These are phyloP conservation scores for Rugonectria rugulosa DNA, from an alignment of 2,329 filamentous ascomycete genomes.

Conservation along the genomic window DNA sequence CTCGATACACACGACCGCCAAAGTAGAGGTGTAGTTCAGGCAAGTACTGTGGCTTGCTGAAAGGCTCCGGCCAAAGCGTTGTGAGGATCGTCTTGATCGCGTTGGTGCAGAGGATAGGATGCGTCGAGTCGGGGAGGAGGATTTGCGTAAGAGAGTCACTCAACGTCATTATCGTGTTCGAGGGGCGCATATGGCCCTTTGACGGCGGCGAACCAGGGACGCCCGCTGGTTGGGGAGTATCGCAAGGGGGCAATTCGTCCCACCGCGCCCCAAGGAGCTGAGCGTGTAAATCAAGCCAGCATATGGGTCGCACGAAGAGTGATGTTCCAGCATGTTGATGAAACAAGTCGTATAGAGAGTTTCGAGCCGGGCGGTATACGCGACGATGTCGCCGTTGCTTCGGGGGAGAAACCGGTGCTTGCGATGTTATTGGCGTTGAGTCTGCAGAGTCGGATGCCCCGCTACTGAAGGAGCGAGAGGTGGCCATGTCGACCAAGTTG, in stretches of 20 bases:
- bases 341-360: constrained; percentile 62
- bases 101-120: constrained; percentile 47
- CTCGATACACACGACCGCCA: constrained; percentile 53
- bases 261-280: constrained; percentile 58
- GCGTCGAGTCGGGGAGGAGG: constrained; percentile 44
- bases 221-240: constrained; percentile 49
- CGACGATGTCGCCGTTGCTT: constrained; percentile 39
- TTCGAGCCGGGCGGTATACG: constrained; percentile 51
- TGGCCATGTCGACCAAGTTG: constrained; percentile 40
- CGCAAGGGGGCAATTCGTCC: constrained; percentile 50
- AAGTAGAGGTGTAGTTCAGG: constrained; percentile 60
- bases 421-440: constrained; percentile 37
- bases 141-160: constrained; percentile 54
- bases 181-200: constrained; percentile 48
- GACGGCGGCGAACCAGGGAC: constrained; percentile 45
- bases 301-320: constrained; percentile 61
- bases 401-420: constrained; percentile 29
- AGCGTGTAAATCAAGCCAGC: constrained; percentile 63
- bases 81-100: constrained; percentile 54
- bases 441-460: constrained; percentile 24
- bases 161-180: constrained; percentile 51
- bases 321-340: constrained; percentile 55
- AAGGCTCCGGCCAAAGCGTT: constrained; percentile 52
- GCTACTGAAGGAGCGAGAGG: constrained; percentile 26
- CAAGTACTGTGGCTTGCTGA: constrained; percentile 39